Evolutionary conservation across 305 asterid genomes (phyloP), one percentile per base, ranked within the genome.

Genomic region (Lippia alba): DNA sequence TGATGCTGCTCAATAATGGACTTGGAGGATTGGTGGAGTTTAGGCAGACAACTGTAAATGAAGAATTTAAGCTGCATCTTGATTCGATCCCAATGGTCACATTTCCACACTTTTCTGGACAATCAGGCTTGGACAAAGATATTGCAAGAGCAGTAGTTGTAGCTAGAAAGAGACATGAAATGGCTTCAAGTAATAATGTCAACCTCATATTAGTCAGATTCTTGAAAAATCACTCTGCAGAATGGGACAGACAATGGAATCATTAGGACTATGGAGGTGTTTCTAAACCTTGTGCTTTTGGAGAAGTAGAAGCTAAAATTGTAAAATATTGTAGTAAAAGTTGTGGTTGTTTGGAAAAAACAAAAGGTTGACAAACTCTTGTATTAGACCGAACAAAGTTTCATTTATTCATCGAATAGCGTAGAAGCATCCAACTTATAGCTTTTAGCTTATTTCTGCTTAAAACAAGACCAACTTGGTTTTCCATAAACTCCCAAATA

Each of bases 51-150:
- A 81, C 18, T 0, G 68, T 12, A 70, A 76, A 82, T 1, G 62
- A 59, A 9, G 87, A 64, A 40, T 75, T 74, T 3, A 53, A 77
- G 49, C 82, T 71, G 76, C 87, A 83, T 0, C 18, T 3, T 0
- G 69, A 6, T 40, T 81, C 85, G 8, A 83, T 74, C 0, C 83
- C 85, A 6, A 80, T 78, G 14, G 68, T 72, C 30, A 80, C 40
- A 18, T 70, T 69, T 54, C 87, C 85, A 16, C 85, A 83, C 63
- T 15, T 73, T 2, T 63, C 74, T 3, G 49, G 57, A 30, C 87
- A 83, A 19, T 39, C 55, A 1, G 61, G 73, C 68, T 16, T 71
- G 8, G 81, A 72, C 64, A 59, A 3, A 8, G 79, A 20, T 36
- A 49, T 4, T 0, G 74, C 58, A 15, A 57, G 66, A 8, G 69